A percentile compares a stretch with the other conserved stretches of the same genome.
These are phyloP conservation scores for Daldinia caldariorum DNA, from an alignment of 495 filamentous ascomycete genomes.

Conservation along the genomic window DNA sequence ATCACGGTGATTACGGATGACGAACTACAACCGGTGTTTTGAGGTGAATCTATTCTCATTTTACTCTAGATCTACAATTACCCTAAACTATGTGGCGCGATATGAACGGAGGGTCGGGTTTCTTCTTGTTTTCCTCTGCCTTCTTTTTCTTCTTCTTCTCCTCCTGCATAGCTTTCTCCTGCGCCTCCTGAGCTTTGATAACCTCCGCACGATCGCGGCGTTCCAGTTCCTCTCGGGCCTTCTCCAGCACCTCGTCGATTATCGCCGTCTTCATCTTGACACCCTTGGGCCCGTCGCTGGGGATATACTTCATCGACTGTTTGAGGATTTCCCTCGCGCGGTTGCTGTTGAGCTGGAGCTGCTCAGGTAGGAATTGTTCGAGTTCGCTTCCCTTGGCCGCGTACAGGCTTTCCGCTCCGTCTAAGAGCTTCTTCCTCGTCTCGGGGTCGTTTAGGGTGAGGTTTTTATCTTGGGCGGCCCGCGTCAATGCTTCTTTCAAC, in stretches of 20 bases:
- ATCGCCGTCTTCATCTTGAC: slow-evolving; percentile 30
- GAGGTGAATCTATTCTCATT: not conserved
- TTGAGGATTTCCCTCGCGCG: slow-evolving; percentile 11
- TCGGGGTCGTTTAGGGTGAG: slow-evolving; percentile 4
- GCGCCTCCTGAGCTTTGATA: not conserved
- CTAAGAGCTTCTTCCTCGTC: slow-evolving; percentile 26
- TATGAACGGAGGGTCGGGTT: not conserved
- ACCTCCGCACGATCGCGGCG: not conserved
- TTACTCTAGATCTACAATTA: not conserved
- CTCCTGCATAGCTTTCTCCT: not conserved
- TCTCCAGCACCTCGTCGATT: slow-evolving; percentile 35
- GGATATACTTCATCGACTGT: not conserved
- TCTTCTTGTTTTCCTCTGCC: too few relatives aligned
- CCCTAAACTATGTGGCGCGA: not conserved
- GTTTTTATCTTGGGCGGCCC: slow-evolving; percentile 18
- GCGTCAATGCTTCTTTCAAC: slow-evolving; percentile 41
- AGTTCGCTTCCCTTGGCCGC: not conserved
- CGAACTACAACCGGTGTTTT: not conserved
- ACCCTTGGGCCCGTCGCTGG: not conserved
- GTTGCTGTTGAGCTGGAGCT: not conserved
- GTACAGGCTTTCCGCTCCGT: slow-evolving; percentile 40
- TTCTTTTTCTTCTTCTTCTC: not conserved
- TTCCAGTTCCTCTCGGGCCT: slow-evolving; percentile 1
- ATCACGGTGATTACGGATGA: not conserved
- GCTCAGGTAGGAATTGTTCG: not conserved